Evolutionary conservation across 768 basidiomycete genomes (phyloP), one percentile per base, ranked within the genome.

Genomic region (Fistulinella prunicolor): DNA sequence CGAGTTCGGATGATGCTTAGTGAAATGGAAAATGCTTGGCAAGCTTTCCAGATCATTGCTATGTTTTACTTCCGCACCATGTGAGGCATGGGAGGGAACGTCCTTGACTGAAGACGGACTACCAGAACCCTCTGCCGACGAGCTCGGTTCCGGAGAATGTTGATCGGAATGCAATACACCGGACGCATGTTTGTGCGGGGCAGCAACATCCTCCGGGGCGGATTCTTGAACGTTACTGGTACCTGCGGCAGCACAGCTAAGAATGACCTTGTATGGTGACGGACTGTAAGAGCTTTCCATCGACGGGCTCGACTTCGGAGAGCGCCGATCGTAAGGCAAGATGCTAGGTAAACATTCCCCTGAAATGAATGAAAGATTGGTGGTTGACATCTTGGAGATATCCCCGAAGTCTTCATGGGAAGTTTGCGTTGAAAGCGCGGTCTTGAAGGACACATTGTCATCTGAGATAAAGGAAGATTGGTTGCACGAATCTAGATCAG

Each of bases 361-460:
- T 26, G 62, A 62, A 32, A 45, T 19, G 13, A 5, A 58, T n/a
- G 57, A 51, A 50, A 55, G 48, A 5, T 55, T 54, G 44, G 42
- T 12, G 9, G 44, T 38, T 7, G 65, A 64, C 21, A 43, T 35
- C 38, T 35, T 49, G 20, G 53, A 56, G 13, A 42, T 43, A 43
- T 63, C 49, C 22, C 50, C 55, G 39, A 60, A 38, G 42, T 54
- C 30, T 4, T 58, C 62, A 23, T 38, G 44, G 5, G 65, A 65
- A 43, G 50, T 47, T 36, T 57, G 60, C 19, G 50, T 44, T 23
- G 62, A 60, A 36, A 65, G 65, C 3, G 64, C 62, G 3, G 60
- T 57, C 29, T 38, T 49, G 42, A 58, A 60, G 24, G 62, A 62
- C 12, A 50, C 6, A 22, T 57, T 49, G 24, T 62, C 57, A 3